phyloP scores from a whole-genome alignment of 164 flowering plant species.

The Brasenia schreberi region DNA sequence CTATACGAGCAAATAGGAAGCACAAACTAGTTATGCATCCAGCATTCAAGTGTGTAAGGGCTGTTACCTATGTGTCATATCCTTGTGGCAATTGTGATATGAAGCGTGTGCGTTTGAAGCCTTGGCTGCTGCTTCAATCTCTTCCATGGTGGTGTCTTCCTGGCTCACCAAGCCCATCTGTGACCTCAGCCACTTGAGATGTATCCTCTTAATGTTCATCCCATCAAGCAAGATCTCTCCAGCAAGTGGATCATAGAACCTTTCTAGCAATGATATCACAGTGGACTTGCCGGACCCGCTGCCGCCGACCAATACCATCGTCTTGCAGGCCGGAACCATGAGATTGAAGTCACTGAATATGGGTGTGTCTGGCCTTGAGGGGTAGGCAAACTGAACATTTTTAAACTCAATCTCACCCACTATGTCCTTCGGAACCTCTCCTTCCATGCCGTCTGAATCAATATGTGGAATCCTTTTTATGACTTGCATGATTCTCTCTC shows the following conservation, averaged over 20 bases:
- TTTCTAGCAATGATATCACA: constrained; percentile 45
- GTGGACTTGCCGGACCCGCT: constrained; percentile 96
- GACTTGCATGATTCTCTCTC: constrained; percentile 60
- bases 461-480: constrained; percentile 61
- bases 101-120: constrained; percentile 81
- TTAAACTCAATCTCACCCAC: constrained; percentile 60
- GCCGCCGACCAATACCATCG: constrained; percentile 77
- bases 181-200: constrained; percentile 75
- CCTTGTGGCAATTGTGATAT: constrained; percentile 59
- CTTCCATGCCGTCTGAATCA: constrained; percentile 61
- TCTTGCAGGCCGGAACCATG: constrained; percentile 50
- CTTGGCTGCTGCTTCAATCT: constrained; percentile 60
- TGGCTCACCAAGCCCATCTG: constrained; percentile 95
- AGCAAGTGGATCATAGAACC: constrained; percentile 66
- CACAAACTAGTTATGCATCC: too few species aligned
- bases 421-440: constrained; percentile 30
- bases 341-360: constrained; percentile 43
- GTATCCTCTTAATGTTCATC: constrained; percentile 42
- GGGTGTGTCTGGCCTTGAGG: constrained; percentile 50
- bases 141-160: constrained; percentile 60
- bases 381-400: constrained; percentile 61
- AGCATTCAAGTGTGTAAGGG: not conserved
- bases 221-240: constrained; percentile 72
- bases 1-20: too few species aligned
- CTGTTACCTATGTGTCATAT: constrained; percentile 70